Evolutionary conservation across 768 basidiomycete species (phyloP).

Genomic region (Leccinum obscurum): DNA sequence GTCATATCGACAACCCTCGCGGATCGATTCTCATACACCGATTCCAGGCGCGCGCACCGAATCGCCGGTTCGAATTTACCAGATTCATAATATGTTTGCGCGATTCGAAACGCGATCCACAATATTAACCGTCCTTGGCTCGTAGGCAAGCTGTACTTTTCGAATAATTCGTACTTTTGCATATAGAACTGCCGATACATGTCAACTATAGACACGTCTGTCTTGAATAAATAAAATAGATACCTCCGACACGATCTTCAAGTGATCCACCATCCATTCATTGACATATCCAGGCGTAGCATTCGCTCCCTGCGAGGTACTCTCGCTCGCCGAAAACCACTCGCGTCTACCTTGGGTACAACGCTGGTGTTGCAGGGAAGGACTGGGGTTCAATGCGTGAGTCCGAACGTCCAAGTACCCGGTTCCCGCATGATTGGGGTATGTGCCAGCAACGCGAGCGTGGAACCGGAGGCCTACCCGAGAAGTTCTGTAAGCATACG

Average conservation of each 20-base stretch:
- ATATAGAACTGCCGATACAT: neutral
- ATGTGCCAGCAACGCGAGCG: too few species aligned
- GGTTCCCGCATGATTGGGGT: too few species aligned
- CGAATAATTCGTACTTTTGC: neutral
- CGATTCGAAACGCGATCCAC: neutral
- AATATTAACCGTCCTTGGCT: neutral
- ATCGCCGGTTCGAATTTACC: neutral
- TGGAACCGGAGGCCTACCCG: too few species aligned
- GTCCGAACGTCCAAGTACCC: constrained; percentile 53
- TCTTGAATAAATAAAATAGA: too few species aligned
- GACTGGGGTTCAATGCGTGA: constrained; percentile 71
- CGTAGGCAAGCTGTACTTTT: neutral
- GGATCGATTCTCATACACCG: too few species aligned
- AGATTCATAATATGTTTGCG: neutral
- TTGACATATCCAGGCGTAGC: neutral
- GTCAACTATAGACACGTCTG: neutral
- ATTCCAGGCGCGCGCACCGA: neutral
- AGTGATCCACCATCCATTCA: neutral
- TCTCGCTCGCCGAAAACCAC: neutral
- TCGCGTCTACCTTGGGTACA: too few species aligned
- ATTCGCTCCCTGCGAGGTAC: neutral
- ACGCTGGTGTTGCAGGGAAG: too few species aligned
- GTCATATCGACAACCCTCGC: too few species aligned
- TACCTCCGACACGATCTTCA: neutral
- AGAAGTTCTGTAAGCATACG: too few species aligned